phyloP scores from a whole-genome alignment of 78 protist species.

The Dictyostelium intermedium region DNA sequence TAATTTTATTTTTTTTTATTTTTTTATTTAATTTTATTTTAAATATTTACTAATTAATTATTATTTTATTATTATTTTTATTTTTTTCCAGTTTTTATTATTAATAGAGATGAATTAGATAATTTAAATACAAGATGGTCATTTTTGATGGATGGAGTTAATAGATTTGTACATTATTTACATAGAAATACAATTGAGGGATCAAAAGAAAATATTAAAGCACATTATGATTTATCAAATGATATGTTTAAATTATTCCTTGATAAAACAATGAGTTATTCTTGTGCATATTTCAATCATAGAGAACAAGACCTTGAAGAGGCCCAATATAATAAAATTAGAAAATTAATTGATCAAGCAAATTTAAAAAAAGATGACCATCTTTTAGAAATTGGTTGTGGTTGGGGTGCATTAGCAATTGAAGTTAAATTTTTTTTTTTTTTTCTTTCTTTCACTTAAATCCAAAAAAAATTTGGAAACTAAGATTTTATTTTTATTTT shows the following conservation, averaged over 20 bases:
- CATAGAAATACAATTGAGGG: slow-evolving; percentile 40
- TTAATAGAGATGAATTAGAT: slow-evolving; percentile 52
- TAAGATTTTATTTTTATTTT: not conserved
- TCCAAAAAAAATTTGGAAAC: too few relatives aligned
- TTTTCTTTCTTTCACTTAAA: too few relatives aligned
- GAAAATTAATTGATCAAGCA: slow-evolving; percentile 64
- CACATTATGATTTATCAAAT: slow-evolving; percentile 79
- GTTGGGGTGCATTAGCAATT: slow-evolving; percentile 76
- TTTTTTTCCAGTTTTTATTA: slow-evolving; percentile 15
- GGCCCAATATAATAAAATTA: slow-evolving; percentile 64
- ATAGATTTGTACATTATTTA: slow-evolving; percentile 33
- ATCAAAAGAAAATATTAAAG: slow-evolving; percentile 75
- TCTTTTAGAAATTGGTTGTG: slow-evolving; percentile 78
- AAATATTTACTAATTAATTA: not conserved
- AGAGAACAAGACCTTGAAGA: slow-evolving; percentile 31
- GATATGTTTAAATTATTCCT: slow-evolving; percentile 77
- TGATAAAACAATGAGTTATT: slow-evolving; percentile 80
- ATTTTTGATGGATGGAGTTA: slow-evolving; percentile 44
- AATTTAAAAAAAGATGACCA: slow-evolving; percentile 29
- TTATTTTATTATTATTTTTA: not conserved
- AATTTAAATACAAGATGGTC: slow-evolving; percentile 58
- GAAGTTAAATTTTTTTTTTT: not conserved
- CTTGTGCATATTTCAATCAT: slow-evolving; percentile 42
- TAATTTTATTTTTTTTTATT: too few relatives aligned
- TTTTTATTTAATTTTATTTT: too few relatives aligned